A percentile compares a stretch with the other conserved stretches of the same genome.
phyloP scores from a whole-genome alignment of 129 eudicot genomes.

The Rutidosis leptorrhynchoides region DNA sequence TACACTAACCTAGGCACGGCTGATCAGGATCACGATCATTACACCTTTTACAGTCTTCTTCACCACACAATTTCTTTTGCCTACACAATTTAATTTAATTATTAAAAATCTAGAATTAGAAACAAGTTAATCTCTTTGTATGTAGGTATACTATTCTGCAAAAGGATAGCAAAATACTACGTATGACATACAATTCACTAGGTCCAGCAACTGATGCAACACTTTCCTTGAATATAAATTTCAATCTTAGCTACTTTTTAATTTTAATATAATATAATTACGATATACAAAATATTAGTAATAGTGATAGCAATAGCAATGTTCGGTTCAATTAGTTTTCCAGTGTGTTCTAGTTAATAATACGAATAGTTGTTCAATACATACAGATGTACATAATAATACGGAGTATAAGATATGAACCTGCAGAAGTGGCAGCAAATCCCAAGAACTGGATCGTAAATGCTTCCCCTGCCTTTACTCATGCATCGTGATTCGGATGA shows the following conservation, averaged over 20 bases:
- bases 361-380: too few species aligned
- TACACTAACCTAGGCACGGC: conserved; percentile 60
- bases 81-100: conserved; percentile 23
- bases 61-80: conserved; percentile 84
- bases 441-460: conserved; percentile 67
- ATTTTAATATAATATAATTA: too few species aligned
- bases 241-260: too few species aligned
- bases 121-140: conserved; percentile 3
- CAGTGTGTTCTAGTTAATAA: too few species aligned
- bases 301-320: too few species aligned
- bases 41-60: conserved; percentile 75
- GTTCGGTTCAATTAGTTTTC: too few species aligned
- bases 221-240: not conserved
- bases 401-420: conserved; percentile 16
- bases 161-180: not conserved
- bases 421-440: conserved; percentile 85
- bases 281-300: too few species aligned
- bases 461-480: conserved; percentile 60
- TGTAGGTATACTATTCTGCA: not conserved
- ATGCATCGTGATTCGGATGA: conserved; percentile 49
- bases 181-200: not conserved
- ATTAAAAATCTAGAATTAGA: not conserved
- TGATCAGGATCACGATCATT: conserved; percentile 49
- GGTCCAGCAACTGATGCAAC: not conserved
- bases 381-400: too few species aligned